These are phyloP conservation scores for Heterobasidion irregulare DNA, from an alignment of 1,284 basidiomycete genomes.

Conservation along the genomic window DNA sequence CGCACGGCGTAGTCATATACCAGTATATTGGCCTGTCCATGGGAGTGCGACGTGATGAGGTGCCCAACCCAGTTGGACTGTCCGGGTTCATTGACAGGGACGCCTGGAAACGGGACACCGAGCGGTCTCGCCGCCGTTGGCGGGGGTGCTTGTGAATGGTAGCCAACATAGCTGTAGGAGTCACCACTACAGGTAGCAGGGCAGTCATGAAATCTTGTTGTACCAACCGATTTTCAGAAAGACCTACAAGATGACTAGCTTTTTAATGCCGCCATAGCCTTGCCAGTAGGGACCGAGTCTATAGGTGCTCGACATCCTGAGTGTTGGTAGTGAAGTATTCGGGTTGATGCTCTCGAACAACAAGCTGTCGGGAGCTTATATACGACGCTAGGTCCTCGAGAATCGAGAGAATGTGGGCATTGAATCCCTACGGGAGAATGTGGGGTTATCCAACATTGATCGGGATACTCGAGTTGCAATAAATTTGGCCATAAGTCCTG, in stretches of 20 bases:
- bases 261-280: conserved; percentile 23
- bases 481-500: too few species aligned
- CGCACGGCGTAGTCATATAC: conserved; percentile 41
- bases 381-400: too few species aligned
- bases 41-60: conserved; percentile 30
- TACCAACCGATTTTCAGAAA: not conserved
- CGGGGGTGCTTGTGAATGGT: conserved; percentile 12
- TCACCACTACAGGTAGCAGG: conserved; percentile 31
- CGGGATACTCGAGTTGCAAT: too few species aligned
- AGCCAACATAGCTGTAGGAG: conserved; percentile 37
- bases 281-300: conserved; percentile 23
- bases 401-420: too few species aligned
- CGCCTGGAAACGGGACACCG: conserved; percentile 32
- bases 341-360: too few species aligned
- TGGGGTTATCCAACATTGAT: too few species aligned
- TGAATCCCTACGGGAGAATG: too few species aligned
- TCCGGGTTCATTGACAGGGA: conserved; percentile 27
- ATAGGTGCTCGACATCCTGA: conserved; percentile 9
- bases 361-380: too few species aligned
- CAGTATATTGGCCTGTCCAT: conserved; percentile 25
- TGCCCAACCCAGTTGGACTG: conserved; percentile 41
- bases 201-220: not conserved
- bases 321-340: not conserved
- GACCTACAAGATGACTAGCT: conserved; percentile 32
- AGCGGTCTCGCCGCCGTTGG: conserved; percentile 31